These are phyloP conservation scores for Capsella bursapastoris DNA, from an alignment of 345 rosid species.

Conservation along the genomic window DNA sequence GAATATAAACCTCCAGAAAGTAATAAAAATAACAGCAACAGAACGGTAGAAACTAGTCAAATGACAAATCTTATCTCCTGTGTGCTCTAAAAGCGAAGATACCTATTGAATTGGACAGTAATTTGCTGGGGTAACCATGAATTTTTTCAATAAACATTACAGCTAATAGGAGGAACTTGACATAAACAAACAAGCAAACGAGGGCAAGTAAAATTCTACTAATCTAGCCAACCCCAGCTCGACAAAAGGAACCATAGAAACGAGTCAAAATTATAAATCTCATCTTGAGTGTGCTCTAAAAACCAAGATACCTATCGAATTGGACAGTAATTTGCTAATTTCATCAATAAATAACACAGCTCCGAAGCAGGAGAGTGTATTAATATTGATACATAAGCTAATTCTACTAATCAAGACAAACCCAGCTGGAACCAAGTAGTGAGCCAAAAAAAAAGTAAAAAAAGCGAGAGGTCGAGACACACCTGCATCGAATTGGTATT, in stretches of 20 bases:
- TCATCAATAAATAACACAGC: constrained; percentile 22
- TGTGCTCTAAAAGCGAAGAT: constrained; percentile 11
- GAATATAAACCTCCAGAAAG: neutral
- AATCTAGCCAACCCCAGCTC: neutral
- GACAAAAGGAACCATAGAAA: constrained; percentile 24
- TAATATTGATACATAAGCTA: neutral
- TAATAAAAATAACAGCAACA: neutral
- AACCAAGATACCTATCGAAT: constrained; percentile 6
- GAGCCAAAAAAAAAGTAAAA: constrained; percentile 10
- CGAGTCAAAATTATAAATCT: constrained; percentile 8
- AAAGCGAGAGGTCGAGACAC: constrained; percentile 33
- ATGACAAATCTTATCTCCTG: constrained; percentile 11
- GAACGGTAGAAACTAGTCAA: neutral
- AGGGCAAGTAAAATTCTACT: neutral
- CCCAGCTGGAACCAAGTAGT: constrained; percentile 36
- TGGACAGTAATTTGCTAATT: constrained; percentile 8
- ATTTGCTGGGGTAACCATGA: neutral
- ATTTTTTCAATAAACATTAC: constrained; percentile 13
- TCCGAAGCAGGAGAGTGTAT: neutral
- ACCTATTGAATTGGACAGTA: constrained; percentile 18
- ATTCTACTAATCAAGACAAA: constrained; percentile 18
- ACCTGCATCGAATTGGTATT: constrained; percentile 94
- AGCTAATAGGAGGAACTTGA: neutral
- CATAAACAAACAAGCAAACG: neutral
- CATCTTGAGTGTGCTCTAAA: constrained; percentile 4